Evolutionary conservation across 345 rosid species (phyloP), one percentile per base, ranked within the genome.

Genomic region (Anastatica hierochuntica): DNA sequence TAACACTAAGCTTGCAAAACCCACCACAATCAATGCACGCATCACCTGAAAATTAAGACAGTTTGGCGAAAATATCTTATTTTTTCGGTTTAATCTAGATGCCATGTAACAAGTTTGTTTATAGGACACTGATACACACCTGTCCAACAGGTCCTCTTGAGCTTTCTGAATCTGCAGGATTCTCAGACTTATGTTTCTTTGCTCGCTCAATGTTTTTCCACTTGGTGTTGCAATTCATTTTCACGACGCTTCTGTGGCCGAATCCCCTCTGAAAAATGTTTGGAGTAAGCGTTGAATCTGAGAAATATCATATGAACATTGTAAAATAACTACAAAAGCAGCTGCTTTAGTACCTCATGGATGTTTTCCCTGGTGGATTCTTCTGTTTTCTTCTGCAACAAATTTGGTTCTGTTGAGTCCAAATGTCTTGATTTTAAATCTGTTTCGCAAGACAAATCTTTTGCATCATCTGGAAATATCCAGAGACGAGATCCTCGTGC

Each of bases 381-480:
- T 21, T 18, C 43, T 45, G 18, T 62, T 38, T 66, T 59, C 72
- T 17, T 53, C 8, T 34, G 54, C 68, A 42, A 29, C 24, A 34
- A 34, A 50, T 44, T 49, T 5, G 17, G 21, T 45, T 75, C 68
- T 10, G 26, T 33, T 14, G 46, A 37, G 63, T 74, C 72, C 62
- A 72, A 56, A 27, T 53, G 27, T 60, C 57, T 48, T 65, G 76
- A 74, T 54, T 72, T 66, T 14, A 64, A 67, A n/a, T 79, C 69
- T 27, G 88, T 75, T 31, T 71, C 43, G 46, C 82, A 78, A 13
- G 51, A 47, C 31, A 64, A 39, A 56, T 51, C 43, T 43, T 64
- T 75, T 31, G 71, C 66, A 59, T 74, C 83, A 44, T 70, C 79
- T 1, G 88, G 84, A 49, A 79, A 90, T 63, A 84, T 76, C 98